Evolutionary conservation across 352 stramenopile species (phyloP).

Genomic region (Pythium sp.): DNA sequence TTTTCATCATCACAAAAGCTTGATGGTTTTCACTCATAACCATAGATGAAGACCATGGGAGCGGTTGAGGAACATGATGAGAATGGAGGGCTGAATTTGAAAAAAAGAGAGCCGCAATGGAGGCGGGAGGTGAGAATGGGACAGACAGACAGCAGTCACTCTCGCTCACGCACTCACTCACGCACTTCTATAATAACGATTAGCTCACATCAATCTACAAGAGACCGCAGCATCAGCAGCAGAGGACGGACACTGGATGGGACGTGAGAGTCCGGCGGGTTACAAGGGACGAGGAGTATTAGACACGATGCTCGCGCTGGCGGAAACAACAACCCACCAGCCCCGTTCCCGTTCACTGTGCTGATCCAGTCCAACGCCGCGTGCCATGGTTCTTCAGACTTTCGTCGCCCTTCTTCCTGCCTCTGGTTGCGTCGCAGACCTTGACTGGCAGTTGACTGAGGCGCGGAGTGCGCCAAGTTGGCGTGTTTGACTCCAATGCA

Average conservation of each 20-base stretch:
- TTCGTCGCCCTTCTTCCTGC: no score
- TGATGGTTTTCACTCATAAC: not conserved
- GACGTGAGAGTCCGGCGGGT: not conserved
- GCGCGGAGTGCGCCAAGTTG: no score
- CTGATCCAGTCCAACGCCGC: no score
- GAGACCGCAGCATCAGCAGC: not conserved
- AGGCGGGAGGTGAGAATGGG: not conserved
- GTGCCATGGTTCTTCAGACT: no score
- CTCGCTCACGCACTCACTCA: conserved; percentile 1
- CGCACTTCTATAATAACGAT: conserved; percentile 2
- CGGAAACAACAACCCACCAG: no score
- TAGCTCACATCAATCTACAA: conserved; percentile 4
- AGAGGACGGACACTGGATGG: no score
- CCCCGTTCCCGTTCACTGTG: no score
- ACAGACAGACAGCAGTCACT: conserved; percentile 1
- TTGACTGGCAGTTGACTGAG: no score
- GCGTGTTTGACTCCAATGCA: not conserved
- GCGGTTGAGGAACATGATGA: not conserved
- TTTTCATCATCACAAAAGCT: no score
- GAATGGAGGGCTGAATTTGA: no score
- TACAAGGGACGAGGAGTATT: not conserved
- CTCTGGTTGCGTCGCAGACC: no score
- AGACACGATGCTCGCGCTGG: no score
- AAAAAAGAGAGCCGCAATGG: not conserved
- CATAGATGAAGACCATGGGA: not conserved